A percentile compares a stretch with the other conserved stretches of the same genome.
Evolutionary conservation across 1,284 basidiomycete genomes (phyloP).

Genomic region (Hymenochaete sp.): DNA sequence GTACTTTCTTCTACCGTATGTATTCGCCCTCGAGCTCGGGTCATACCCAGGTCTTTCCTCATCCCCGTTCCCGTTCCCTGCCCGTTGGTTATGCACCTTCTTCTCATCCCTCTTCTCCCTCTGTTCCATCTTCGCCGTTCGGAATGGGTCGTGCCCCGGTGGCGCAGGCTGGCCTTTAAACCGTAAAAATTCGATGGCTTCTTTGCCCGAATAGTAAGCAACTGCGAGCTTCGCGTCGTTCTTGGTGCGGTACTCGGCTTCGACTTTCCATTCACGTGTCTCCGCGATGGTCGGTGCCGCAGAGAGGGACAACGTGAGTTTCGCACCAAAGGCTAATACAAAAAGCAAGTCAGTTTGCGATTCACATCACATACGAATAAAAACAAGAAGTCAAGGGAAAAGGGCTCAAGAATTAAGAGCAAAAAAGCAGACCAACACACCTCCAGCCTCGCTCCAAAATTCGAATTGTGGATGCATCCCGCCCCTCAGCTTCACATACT

Average conservation of each 20-base stretch:
- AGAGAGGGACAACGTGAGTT: constrained; percentile 34
- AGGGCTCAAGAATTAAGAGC: not conserved
- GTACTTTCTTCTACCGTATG: no score
- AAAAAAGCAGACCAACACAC: constrained; percentile 26
- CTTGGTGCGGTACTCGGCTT: constrained; percentile 44
- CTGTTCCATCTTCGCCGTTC: not conserved
- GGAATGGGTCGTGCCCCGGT: constrained; percentile 25
- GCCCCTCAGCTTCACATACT: constrained; percentile 35
- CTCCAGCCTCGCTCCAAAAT: constrained; percentile 37
- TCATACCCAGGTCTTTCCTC: no score
- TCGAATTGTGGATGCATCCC: constrained; percentile 33
- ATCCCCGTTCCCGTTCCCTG: no score
- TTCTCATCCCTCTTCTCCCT: no score
- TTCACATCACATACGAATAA: no score
- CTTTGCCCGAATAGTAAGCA: constrained; percentile 38
- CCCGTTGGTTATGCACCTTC: no score
- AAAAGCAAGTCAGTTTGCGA: not conserved
- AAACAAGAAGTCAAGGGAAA: not conserved
- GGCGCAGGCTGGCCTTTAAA: constrained; percentile 37
- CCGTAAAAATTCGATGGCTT: constrained; percentile 46
- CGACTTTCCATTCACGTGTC: constrained; percentile 35
- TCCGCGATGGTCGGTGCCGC: constrained; percentile 25
- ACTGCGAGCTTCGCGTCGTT: constrained; percentile 53
- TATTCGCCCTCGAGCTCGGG: no score
- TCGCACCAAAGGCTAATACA: constrained; percentile 44